These are phyloP conservation scores for Sutorius australiensis DNA, from an alignment of 768 basidiomycete species.

Conservation along the genomic window DNA sequence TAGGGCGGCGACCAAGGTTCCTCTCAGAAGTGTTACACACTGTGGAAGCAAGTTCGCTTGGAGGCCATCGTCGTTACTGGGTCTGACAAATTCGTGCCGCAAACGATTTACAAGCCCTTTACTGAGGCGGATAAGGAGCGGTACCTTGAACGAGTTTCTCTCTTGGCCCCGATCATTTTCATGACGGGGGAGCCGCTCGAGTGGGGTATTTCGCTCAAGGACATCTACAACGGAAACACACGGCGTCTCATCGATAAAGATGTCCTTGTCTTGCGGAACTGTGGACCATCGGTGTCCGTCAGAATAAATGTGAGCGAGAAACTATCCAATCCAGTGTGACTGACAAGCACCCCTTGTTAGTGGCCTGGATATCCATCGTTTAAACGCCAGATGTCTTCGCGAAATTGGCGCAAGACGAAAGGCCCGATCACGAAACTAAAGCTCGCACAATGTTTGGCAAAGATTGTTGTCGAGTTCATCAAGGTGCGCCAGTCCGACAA, in stretches of 20 bases:
- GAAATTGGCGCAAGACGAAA: constrained; percentile 69
- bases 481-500: constrained; percentile 35
- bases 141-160: constrained; percentile 62
- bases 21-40: constrained; percentile 15
- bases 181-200: constrained; percentile 47
- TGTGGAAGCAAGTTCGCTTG: constrained; percentile 9
- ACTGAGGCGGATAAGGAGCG: constrained; percentile 67
- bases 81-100: constrained; percentile 53
- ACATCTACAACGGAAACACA: constrained; percentile 55
- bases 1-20: constrained; percentile 1
- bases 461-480: constrained; percentile 64
- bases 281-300: constrained; percentile 71
- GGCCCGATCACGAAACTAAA: constrained; percentile 69
- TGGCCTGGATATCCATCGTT: constrained; percentile 77
- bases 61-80: constrained; percentile 23
- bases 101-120: constrained; percentile 65
- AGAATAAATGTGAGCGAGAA: constrained; percentile 52
- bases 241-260: constrained; percentile 53
- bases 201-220: constrained; percentile 57
- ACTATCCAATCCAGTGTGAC: neutral
- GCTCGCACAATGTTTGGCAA: constrained; percentile 67
- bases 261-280: constrained; percentile 56
- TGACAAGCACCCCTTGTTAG: constrained; percentile 31
- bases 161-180: constrained; percentile 63
- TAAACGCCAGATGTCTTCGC: constrained; percentile 70